Conservation (phyloP, 306 rosid species). For the Casuarina glauca region DNA sequence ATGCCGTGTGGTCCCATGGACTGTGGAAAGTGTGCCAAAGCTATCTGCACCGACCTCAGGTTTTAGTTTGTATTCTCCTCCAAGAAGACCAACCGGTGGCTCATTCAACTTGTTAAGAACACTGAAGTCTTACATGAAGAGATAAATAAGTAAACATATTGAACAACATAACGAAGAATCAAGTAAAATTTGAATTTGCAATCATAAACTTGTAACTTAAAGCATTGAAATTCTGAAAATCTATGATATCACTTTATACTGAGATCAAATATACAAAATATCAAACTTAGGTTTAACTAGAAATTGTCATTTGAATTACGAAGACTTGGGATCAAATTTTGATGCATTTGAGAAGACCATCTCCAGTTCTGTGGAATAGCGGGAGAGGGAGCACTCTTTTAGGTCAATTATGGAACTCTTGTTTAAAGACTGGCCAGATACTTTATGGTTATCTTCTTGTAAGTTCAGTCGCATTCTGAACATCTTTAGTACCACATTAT, state of each 20-base stretch:
- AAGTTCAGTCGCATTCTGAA: background rate
- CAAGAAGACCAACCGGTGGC: background rate
- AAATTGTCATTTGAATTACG: background rate
- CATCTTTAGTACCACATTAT: background rate
- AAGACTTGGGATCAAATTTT: too few species aligned
- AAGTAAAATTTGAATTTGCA: background rate
- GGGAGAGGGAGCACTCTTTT: too few species aligned
- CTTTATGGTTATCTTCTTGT: background rate
- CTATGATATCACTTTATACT: background rate
- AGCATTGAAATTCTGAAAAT: background rate
- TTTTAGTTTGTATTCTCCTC: background rate
- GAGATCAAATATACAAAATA: background rate
- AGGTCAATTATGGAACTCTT: background rate
- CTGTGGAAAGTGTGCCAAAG: constrained; percentile 16
- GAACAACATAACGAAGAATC: too few species aligned
- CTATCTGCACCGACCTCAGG: constrained; percentile 5
- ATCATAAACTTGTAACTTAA: background rate
- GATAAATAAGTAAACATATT: too few species aligned
- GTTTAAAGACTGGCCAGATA: background rate
- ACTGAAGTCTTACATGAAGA: too few species aligned
- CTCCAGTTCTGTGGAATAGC: background rate
- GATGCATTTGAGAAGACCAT: too few species aligned
- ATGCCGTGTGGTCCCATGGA: constrained; percentile 27
- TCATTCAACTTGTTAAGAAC: too few species aligned
- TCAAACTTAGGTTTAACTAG: background rate